Percentiles rank a stretch among this genome's conserved stretches.
Evolutionary conservation across 352 stramenopile genomes (phyloP).

Genomic region (Phytophthora tubulina): DNA sequence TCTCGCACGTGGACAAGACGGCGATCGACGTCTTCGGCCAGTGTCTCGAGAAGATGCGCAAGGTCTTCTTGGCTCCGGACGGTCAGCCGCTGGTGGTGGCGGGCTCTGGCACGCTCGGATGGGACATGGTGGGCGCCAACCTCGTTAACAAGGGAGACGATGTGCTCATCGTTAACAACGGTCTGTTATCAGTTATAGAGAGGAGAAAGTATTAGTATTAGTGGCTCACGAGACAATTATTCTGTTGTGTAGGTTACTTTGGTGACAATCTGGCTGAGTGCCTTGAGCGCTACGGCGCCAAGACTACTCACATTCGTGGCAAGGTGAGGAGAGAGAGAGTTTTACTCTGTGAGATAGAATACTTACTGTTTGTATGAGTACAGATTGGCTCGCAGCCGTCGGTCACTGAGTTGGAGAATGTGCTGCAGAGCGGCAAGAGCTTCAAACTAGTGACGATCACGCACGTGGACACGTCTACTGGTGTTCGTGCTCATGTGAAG

Average conservation of each 20-base stretch:
- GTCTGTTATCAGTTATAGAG: conserved; percentile 19
- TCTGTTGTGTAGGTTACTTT: conserved; percentile 65
- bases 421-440: conserved; percentile 43
- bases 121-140: conserved; percentile 88
- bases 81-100: conserved; percentile 77
- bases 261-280: conserved; percentile 77
- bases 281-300: conserved; percentile 75
- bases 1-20: conserved; percentile 84
- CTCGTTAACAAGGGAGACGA: conserved; percentile 70
- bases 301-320: conserved; percentile 63
- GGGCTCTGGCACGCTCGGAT: conserved; percentile 75
- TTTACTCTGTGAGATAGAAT: not conserved
- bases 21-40: conserved; percentile 82
- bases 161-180: conserved; percentile 79
- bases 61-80: conserved; percentile 76
- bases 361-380: conserved; percentile 8
- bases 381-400: conserved; percentile 68
- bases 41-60: conserved; percentile 85
- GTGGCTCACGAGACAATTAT: not conserved
- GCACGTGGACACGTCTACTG: conserved; percentile 83
- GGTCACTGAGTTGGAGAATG: conserved; percentile 55
- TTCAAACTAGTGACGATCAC: conserved; percentile 85
- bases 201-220: not conserved
- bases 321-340: conserved; percentile 34
- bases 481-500: conserved; percentile 70